Evolutionary conservation across 2,329 filamentous ascomycete genomes (phyloP).

Genomic region (Clarireedia homoeocarpa): DNA sequence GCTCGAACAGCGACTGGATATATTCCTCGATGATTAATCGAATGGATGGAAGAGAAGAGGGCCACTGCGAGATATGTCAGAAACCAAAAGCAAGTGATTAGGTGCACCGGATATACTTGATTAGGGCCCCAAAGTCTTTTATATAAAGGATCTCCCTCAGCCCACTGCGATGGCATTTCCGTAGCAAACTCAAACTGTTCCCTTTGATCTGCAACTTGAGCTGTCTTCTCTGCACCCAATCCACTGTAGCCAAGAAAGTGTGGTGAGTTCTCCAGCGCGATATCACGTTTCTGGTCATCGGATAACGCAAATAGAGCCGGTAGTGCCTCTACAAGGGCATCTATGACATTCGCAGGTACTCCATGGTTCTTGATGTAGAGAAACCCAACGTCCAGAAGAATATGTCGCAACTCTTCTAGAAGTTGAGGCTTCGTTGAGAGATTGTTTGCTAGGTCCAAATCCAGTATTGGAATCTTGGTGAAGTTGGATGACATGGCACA

Average conservation of each 20-base stretch:
- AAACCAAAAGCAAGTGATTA: background rate
- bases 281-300: background rate
- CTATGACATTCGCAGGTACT: background rate
- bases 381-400: constrained; percentile 3
- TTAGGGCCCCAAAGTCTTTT: constrained; percentile 1
- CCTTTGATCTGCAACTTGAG: constrained; percentile 1
- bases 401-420: constrained; percentile 1
- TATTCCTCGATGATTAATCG: background rate
- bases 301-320: background rate
- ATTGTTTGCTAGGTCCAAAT: background rate
- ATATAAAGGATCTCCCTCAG: constrained; percentile 6
- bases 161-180: background rate
- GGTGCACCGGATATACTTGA: background rate
- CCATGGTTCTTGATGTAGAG: constrained; percentile 5
- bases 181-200: constrained; percentile 9
- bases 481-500: constrained; percentile 6
- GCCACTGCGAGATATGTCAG: background rate
- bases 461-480: background rate
- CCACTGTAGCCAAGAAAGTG: constrained; percentile 4
- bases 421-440: background rate
- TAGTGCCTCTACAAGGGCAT: background rate
- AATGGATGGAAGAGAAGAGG: background rate
- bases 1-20: background rate
- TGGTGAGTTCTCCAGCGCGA: constrained; percentile 1
- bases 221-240: constrained; percentile 3